Base-by-base conservation (phyloP, 1,284 basidiomycete genomes). In the Earliella scabrosa region DNA sequence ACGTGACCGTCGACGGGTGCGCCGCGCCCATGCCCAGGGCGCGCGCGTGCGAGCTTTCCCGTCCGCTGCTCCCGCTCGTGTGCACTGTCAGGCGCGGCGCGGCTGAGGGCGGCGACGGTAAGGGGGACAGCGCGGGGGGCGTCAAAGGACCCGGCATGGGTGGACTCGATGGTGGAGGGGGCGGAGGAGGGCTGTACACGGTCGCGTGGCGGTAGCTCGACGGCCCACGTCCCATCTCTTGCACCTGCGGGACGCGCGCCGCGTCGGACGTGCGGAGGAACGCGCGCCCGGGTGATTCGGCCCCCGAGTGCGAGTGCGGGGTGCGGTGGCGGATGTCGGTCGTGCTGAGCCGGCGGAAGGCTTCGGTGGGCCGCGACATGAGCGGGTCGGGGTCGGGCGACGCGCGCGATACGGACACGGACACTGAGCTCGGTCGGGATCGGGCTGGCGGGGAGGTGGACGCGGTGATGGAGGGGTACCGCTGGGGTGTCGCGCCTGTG, bases 321-420 rank as follows among this genome's bases (percentile, higher is more conserved):
- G 57, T 58, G 40, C 56, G 61, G 24, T 62, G 56, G 9, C 63
- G 61, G 31, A 66, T 61, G 34, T 64, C 61, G 10, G 61, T 61
- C 32, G 64, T 61, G 52, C 65, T 66, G 63, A 65, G 58, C 23
- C 63, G 54, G 10, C 63, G 58, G 43, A 54, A 58, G 4, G 57
- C 44, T 32, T 66, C 63, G 4, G 48, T 52, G 4, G 65, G 60
- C n/a, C 63, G 59, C 11, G 50, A 7, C 50, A 46, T 50, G 21
- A 9, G n/a, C n/a, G n/a, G n/a, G n/a, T n/a, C n/a, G n/a, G n/a
- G n/a, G n/a, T n/a, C n/a, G n/a, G 47, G 45, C 32, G 18, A 21
- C 60, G 21, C 56, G 48, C 11, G n/a, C 49, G 48, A 40, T 20
- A 46, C 23, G 3, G 56, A 50, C 38, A 60, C 51, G 2, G 56